These are phyloP conservation scores for Fusarium mundagurra DNA, from an alignment of 2,329 filamentous ascomycete species.

Conservation along the genomic window DNA sequence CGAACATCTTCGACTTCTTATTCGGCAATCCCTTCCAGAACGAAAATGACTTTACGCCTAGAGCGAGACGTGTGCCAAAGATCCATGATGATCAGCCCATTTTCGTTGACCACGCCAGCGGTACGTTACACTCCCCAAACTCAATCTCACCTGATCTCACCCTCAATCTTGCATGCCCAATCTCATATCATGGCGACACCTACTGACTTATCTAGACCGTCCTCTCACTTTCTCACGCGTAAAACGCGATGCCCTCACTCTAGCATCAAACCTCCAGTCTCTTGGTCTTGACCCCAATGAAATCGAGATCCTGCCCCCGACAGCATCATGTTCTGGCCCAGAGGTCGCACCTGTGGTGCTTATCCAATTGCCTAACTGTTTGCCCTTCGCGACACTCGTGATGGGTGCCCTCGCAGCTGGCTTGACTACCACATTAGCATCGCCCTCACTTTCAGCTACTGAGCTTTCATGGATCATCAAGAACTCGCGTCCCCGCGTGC, in stretches of 20 bases:
- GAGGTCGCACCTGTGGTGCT: slow-evolving; percentile 54
- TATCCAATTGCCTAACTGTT: slow-evolving; percentile 54
- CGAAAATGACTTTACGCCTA: slow-evolving; percentile 44
- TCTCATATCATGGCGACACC: background rate
- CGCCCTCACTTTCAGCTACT: slow-evolving; percentile 51
- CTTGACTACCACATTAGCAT: slow-evolving; percentile 52
- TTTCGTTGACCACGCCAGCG: slow-evolving; percentile 53
- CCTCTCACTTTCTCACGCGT: slow-evolving; percentile 49
- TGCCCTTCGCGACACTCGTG: slow-evolving; percentile 50
- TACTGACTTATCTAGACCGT: slow-evolving; percentile 44
- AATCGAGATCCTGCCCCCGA: slow-evolving; percentile 49
- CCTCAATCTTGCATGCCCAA: background rate
- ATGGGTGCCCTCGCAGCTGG: slow-evolving; percentile 53
- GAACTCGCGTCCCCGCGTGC: slow-evolving; percentile 50
- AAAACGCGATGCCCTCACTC: slow-evolving; percentile 47
- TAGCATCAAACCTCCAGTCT: slow-evolving; percentile 49
- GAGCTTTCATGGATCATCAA: slow-evolving; percentile 55
- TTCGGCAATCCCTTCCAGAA: slow-evolving; percentile 51
- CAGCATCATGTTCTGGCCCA: slow-evolving; percentile 50
- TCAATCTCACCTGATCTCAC: background rate
- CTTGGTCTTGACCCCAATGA: slow-evolving; percentile 50
- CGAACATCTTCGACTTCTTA: slow-evolving; percentile 50
- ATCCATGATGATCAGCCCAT: slow-evolving; percentile 48
- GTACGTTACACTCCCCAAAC: slow-evolving; percentile 38
- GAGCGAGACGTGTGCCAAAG: slow-evolving; percentile 44